Evolutionary conservation across 257 asterid species (phyloP).

Genomic region (Gentiana macrophylla): DNA sequence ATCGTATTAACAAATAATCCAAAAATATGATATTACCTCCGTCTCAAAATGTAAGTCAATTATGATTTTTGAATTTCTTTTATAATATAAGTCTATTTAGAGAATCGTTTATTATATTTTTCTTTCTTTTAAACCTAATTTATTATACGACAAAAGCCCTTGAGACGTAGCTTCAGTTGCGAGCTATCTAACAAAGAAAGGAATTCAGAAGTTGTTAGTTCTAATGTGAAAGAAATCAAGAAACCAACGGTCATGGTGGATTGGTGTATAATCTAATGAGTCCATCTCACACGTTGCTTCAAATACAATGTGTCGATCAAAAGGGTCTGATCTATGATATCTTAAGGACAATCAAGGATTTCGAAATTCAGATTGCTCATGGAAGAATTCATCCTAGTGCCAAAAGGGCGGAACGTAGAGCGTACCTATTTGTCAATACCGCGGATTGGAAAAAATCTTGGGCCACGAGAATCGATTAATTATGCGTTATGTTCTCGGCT

Average conservation of each 20-base stretch:
- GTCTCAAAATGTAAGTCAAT: too few species aligned
- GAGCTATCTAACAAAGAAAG: conserved; percentile 21
- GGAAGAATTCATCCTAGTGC: conserved; percentile 31
- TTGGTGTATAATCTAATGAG: conserved; percentile 35
- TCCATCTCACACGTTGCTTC: conserved; percentile 39
- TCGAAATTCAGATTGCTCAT: conserved; percentile 31
- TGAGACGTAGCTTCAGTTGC: conserved; percentile 14
- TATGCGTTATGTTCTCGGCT: conserved; percentile 32
- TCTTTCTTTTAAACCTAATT: too few species aligned
- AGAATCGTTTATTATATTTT: too few species aligned
- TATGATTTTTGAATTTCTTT: too few species aligned
- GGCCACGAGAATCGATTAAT: conserved; percentile 21
- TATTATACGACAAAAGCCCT: too few species aligned
- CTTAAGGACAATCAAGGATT: conserved; percentile 41
- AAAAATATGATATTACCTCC: too few species aligned
- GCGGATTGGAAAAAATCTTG: conserved; percentile 31
- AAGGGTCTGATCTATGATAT: conserved; percentile 45
- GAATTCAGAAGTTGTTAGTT: conserved; percentile 11
- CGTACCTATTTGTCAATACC: conserved; percentile 29
- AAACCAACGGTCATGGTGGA: conserved; percentile 28
- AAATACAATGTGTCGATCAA: conserved; percentile 40
- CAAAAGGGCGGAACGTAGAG: conserved; percentile 34
- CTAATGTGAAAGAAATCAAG: conserved; percentile 16
- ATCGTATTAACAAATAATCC: too few species aligned
- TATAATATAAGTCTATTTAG: too few species aligned